phyloP scores from a whole-genome alignment of 169 alveolate species.

The Eimeria tenella region DNA sequence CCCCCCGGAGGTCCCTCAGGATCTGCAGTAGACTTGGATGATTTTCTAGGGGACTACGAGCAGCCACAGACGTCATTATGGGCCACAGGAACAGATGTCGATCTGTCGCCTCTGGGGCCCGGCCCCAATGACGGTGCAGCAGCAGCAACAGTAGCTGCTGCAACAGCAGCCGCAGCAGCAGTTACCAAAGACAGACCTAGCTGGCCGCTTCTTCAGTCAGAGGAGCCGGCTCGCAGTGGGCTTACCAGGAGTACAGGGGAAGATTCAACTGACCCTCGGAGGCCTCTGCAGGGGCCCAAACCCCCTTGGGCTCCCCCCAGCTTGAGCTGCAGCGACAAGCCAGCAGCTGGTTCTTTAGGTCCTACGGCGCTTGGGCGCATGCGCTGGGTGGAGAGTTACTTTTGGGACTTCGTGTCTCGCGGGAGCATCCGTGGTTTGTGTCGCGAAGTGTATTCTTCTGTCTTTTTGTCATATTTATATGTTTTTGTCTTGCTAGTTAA shows the following conservation, averaged over 20 bases:
- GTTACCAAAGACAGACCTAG: neutral
- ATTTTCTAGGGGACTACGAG: constrained; percentile 48
- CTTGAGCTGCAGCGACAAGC: neutral
- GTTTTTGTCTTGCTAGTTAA: constrained; percentile 40
- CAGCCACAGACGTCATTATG: constrained; percentile 25
- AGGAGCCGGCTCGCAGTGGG: neutral
- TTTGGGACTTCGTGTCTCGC: neutral
- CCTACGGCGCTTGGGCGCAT: neutral
- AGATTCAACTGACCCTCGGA: neutral
- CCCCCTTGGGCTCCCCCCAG: neutral
- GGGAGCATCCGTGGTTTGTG: neutral
- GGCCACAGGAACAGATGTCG: constrained; percentile 3
- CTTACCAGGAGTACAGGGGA: neutral
- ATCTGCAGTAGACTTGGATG: constrained; percentile 9
- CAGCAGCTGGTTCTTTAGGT: neutral
- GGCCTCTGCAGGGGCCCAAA: neutral
- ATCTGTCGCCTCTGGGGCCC: neutral
- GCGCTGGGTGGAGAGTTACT: neutral
- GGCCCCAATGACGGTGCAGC: neutral
- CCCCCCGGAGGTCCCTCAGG: constrained; percentile 9
- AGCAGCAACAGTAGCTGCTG: constrained; percentile 17
- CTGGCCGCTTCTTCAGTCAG: neutral
- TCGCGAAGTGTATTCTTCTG: constrained; percentile 46
- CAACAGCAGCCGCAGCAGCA: constrained; percentile 8
- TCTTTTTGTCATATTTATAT: constrained; percentile 15